These are phyloP conservation scores for Neofusicoccum sp. DNA, from an alignment of 2,329 filamentous ascomycete genomes.

Conservation along the genomic window DNA sequence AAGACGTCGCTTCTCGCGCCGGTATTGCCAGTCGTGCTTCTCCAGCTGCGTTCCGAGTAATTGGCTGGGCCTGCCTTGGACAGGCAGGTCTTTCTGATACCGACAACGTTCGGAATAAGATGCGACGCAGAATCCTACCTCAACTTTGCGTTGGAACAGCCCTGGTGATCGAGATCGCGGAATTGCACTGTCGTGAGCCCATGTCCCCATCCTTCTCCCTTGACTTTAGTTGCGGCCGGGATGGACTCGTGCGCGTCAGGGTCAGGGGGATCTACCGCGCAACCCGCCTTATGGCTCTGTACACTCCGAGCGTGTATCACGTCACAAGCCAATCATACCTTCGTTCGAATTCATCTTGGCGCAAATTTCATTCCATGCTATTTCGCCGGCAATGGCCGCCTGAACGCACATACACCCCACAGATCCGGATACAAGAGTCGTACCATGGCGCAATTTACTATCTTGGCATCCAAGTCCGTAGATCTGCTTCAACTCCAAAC, in stretches of 20 bases:
- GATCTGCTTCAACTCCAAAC: too few relatives aligned
- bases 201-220: not conserved
- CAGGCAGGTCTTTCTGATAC: not conserved
- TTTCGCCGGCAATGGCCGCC: not conserved
- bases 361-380: not conserved
- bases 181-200: not conserved
- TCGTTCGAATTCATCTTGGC: too few relatives aligned
- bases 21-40: not conserved
- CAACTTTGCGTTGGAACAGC: not conserved
- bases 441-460: too few relatives aligned
- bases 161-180: not conserved
- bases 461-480: too few relatives aligned
- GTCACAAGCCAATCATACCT: conserved; percentile 10
- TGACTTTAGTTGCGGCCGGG: not conserved
- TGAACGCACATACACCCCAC: not conserved
- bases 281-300: not conserved
- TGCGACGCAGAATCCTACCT: not conserved
- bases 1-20: not conserved
- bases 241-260: not conserved
- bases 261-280: conserved; percentile 14
- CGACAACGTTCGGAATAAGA: conserved; percentile 7
- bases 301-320: not conserved
- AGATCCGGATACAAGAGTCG: too few relatives aligned
- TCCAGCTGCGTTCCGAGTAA: not conserved
- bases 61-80: not conserved